Percentiles rank a stretch among this genome's conserved stretches.
Conservation (phyloP, 495 filamentous ascomycete genomes). For the Staphylotrichum longicolle region DNA sequence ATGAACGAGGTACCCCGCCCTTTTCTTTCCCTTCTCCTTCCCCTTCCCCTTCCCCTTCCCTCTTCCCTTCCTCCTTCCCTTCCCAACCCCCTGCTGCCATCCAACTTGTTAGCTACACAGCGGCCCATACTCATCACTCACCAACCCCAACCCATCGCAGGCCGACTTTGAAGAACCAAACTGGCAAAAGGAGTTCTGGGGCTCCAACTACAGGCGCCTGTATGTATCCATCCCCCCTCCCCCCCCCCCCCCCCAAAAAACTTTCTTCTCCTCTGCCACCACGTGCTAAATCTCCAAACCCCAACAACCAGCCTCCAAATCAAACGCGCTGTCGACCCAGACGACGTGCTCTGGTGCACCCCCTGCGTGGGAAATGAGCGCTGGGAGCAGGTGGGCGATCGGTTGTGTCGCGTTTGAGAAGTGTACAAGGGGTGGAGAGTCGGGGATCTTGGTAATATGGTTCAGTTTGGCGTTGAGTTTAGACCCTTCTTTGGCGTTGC, state of each 20-base stretch:
- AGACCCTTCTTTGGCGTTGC: too few relatives aligned
- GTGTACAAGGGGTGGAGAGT: too few relatives aligned
- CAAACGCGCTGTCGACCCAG: constrained; percentile 57
- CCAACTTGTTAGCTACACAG: too few relatives aligned
- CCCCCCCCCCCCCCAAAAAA: neutral
- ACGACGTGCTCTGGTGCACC: constrained; percentile 56
- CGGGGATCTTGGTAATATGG: neutral
- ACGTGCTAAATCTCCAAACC: neutral
- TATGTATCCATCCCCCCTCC: constrained; percentile 7
- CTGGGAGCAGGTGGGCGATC: constrained; percentile 47
- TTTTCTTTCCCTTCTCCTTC: neutral
- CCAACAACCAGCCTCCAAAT: constrained; percentile 31
- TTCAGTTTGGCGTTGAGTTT: too few relatives aligned
- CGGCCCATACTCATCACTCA: too few relatives aligned
- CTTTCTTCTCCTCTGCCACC: neutral
- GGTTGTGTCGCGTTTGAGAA: constrained; percentile 30
- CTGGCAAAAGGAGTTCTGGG: constrained; percentile 53
- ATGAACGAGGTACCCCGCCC: constrained; percentile 40
- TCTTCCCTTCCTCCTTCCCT: neutral
- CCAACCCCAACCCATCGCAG: constrained; percentile 12
- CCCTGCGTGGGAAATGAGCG: constrained; percentile 61
- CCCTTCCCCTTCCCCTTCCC: neutral
- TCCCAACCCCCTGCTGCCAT: too few relatives aligned
- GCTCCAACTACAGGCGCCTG: constrained; percentile 48
- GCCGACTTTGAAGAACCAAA: constrained; percentile 49